These are phyloP conservation scores for Tinospora cordifolia DNA, from an alignment of 164 flowering plant species.

Conservation along the genomic window DNA sequence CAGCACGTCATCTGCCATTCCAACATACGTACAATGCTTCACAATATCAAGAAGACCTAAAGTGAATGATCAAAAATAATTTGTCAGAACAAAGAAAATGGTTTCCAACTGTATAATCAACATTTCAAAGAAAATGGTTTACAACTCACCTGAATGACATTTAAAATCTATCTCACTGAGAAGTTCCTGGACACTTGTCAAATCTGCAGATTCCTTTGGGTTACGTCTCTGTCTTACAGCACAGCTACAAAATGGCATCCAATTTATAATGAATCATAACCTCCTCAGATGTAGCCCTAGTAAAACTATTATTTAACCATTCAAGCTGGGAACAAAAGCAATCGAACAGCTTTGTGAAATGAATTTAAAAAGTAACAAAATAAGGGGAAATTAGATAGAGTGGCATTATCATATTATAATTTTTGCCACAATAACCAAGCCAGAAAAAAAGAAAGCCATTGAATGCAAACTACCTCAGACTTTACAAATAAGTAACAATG, in stretches of 20 bases:
- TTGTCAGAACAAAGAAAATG: not conserved
- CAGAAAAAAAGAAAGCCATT: not conserved
- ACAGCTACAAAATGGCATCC: conserved; percentile 39
- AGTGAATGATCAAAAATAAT: conserved; percentile 6
- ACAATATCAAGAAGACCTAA: conserved; percentile 76
- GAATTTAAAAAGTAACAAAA: not conserved
- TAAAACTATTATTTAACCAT: no score
- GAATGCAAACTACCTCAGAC: not conserved
- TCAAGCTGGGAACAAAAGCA: not conserved
- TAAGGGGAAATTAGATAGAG: not conserved
- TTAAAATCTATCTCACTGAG: conserved; percentile 51
- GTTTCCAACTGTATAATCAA: not conserved
- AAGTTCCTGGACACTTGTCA: conserved; percentile 83
- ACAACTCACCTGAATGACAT: conserved; percentile 62
- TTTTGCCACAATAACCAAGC: not conserved
- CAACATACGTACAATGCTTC: conserved; percentile 68
- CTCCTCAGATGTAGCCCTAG: not conserved
- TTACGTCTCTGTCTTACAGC: conserved; percentile 83
- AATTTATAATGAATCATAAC: not conserved
- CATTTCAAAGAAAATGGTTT: not conserved
- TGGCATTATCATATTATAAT: not conserved
- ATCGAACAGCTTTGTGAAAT: not conserved
- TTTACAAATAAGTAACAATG: not conserved
- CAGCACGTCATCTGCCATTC: conserved; percentile 91
- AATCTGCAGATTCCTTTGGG: conserved; percentile 85